These are phyloP conservation scores for Cutaneotrichosporon cavernicola DNA, from an alignment of 1,284 basidiomycete genomes.

Conservation along the genomic window DNA sequence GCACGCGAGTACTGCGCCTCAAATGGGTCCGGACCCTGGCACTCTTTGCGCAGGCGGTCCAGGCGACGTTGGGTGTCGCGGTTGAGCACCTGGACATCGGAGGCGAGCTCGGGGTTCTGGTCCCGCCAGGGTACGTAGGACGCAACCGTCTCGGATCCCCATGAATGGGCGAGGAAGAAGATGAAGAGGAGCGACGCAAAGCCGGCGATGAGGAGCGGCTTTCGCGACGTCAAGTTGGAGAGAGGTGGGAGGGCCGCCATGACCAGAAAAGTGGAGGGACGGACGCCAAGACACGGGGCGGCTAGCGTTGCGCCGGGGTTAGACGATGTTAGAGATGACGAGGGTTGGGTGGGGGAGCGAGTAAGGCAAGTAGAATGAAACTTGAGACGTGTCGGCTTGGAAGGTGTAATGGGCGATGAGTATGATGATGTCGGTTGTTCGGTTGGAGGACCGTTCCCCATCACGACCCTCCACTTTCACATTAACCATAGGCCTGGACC, in stretches of 20 bases:
- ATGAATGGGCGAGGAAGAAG: neutral
- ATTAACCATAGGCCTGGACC: no score
- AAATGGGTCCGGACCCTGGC: conserved; percentile 27
- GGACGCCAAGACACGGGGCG: neutral
- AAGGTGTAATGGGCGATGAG: no score
- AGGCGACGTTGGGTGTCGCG: neutral
- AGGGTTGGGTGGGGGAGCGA: neutral
- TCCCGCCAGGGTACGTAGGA: neutral
- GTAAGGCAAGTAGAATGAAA: no score
- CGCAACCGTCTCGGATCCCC: neutral
- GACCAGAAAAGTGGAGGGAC: neutral
- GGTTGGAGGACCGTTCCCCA: no score
- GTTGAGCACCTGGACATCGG: neutral
- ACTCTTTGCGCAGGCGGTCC: neutral
- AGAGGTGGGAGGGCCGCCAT: neutral
- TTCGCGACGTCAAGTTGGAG: neutral
- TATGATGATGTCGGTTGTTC: no score
- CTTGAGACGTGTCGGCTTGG: no score
- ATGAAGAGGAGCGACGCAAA: neutral
- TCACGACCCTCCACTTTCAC: no score
- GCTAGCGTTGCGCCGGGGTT: neutral
- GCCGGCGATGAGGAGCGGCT: neutral
- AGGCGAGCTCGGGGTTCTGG: neutral
- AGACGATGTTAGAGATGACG: neutral
- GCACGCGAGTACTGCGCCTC: conserved; percentile 41